Percentiles rank a stretch among this genome's conserved stretches.
These are phyloP conservation scores for Malassezia arunalokei DNA, from an alignment of 1,284 basidiomycete species.

Conservation along the genomic window DNA sequence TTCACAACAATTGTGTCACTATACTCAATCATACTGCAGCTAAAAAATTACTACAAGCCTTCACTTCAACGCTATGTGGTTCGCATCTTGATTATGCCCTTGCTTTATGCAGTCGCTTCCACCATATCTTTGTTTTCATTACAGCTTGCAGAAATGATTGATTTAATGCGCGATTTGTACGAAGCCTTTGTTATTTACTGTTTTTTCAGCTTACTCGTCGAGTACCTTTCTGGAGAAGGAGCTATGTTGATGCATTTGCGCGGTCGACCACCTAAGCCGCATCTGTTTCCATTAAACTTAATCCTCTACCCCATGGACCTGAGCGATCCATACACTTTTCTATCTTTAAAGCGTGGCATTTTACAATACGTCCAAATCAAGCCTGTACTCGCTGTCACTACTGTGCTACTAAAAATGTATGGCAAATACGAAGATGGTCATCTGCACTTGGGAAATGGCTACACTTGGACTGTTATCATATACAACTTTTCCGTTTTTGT, in stretches of 20 bases:
- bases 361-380: constrained; percentile 95
- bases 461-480: constrained; percentile 55
- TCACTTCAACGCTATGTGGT: constrained; percentile 64
- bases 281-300: constrained; percentile 65
- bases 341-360: not conserved
- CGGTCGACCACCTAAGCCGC: constrained; percentile 71
- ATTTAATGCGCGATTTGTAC: constrained; percentile 86
- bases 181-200: constrained; percentile 94
- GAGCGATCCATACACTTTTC: constrained; percentile 61
- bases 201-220: constrained; percentile 48
- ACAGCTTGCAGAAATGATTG: constrained; percentile 89
- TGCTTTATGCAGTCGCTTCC: constrained; percentile 78
- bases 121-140: constrained; percentile 87
- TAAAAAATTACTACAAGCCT: constrained; percentile 53
- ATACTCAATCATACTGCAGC: constrained; percentile 71
- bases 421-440: constrained; percentile 81
- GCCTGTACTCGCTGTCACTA: constrained; percentile 71
- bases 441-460: constrained; percentile 71
- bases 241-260: constrained; percentile 80
- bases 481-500: constrained; percentile 53
- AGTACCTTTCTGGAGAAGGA: constrained; percentile 81
- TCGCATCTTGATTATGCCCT: constrained; percentile 89
- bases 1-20: constrained; percentile 62
- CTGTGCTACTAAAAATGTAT: constrained; percentile 69
- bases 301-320: constrained; percentile 37